phyloP scores from a whole-genome alignment of 805 yeast species.

The Yarrowia yakushimensis region DNA sequence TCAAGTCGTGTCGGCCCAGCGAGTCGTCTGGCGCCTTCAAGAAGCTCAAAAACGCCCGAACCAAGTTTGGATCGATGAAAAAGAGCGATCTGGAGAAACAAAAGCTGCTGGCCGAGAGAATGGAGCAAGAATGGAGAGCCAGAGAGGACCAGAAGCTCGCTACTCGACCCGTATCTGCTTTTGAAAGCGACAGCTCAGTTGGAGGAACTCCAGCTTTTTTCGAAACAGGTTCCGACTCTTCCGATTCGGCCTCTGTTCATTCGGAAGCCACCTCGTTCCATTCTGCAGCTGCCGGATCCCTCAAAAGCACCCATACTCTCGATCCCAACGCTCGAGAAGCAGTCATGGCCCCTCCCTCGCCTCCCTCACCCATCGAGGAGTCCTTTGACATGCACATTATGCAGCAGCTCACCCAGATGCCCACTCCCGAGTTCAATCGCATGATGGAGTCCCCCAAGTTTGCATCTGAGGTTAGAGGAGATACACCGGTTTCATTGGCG shows the following conservation, averaged over 20 bases:
- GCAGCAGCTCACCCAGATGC: slow-evolving; percentile 25
- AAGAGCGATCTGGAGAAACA: slow-evolving; percentile 5
- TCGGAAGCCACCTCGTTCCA: slow-evolving; percentile 7
- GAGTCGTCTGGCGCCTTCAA: slow-evolving; percentile 22
- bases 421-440: slow-evolving; percentile 23
- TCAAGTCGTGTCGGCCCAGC: background rate
- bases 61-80: slow-evolving; percentile 4
- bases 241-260: background rate
- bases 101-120: background rate
- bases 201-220: background rate
- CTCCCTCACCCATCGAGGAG: slow-evolving; percentile 3
- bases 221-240: too few species aligned
- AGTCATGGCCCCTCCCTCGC: background rate
- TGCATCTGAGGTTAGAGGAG: background rate
- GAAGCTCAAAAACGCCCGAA: slow-evolving; percentile 18
- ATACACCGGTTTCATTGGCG: background rate
- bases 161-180: background rate
- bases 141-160: background rate
- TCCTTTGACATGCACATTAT: slow-evolving; percentile 19
- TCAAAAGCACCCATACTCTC: background rate
- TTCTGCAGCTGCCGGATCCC: background rate
- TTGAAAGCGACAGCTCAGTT: background rate
- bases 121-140: slow-evolving; percentile 1
- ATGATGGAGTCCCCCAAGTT: slow-evolving; percentile 1
- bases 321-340: slow-evolving; percentile 4